phyloP scores from a whole-genome alignment of 2,329 filamentous ascomycete species.

The Ophiostoma sp. region DNA sequence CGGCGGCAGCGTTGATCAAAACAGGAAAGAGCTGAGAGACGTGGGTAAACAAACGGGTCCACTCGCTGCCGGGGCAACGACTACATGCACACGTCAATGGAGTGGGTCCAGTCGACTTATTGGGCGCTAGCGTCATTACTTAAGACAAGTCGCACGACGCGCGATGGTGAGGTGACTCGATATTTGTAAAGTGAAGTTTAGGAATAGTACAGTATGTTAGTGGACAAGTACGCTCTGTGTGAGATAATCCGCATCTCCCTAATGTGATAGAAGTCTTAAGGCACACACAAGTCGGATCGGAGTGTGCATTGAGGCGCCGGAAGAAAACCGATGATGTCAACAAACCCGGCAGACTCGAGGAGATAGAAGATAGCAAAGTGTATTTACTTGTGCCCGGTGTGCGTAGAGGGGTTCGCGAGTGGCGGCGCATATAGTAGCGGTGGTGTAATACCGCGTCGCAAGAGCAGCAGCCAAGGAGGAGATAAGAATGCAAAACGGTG shows the following conservation, averaged over 20 bases:
- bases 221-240: no score
- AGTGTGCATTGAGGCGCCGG: no score
- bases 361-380: neutral
- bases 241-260: no score
- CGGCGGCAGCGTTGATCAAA: constrained; percentile 21
- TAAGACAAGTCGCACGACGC: neutral
- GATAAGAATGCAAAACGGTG: neutral
- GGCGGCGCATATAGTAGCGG: neutral
- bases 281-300: no score
- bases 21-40: constrained; percentile 23
- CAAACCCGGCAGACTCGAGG: neutral
- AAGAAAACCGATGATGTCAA: neutral
- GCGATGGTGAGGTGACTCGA: neutral
- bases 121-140: neutral
- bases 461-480: neutral
- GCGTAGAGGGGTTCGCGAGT: neutral
- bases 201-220: no score
- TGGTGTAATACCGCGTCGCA: neutral
- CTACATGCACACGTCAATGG: constrained; percentile 5
- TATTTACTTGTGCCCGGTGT: neutral
- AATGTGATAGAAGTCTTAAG: no score
- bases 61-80: constrained; percentile 24
- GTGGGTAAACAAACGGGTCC: constrained; percentile 24
- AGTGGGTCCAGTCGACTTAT: constrained; percentile 13
- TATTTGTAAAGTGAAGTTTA: no score